phyloP scores from a whole-genome alignment of 805 yeast genomes.

The Pichia manshurica region DNA sequence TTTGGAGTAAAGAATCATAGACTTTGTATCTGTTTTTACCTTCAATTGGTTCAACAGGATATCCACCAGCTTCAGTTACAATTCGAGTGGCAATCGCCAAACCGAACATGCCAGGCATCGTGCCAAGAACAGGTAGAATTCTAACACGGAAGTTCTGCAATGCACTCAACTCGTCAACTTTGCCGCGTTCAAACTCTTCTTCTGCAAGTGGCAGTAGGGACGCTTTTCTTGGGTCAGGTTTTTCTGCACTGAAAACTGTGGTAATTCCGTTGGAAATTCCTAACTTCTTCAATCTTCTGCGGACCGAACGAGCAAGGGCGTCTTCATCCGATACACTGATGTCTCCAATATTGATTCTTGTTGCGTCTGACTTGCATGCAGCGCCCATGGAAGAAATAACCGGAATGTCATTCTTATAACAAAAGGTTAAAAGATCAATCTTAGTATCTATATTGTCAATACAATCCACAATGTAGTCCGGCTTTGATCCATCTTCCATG shows the following conservation, averaged over 20 bases:
- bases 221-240: conserved; percentile 95
- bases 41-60: conserved; percentile 85
- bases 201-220: conserved; percentile 78
- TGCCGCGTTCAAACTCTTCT: conserved; percentile 71
- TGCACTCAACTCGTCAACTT: conserved; percentile 82
- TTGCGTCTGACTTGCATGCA: conserved; percentile 92
- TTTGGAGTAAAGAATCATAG: conserved; percentile 77
- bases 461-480: conserved; percentile 86
- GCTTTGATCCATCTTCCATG: conserved; percentile 37
- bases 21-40: conserved; percentile 83
- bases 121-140: conserved; percentile 91
- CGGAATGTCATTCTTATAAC: conserved; percentile 53
- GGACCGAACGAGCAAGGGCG: conserved; percentile 79
- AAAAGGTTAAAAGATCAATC: conserved; percentile 76
- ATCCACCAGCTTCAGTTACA: conserved; percentile 74
- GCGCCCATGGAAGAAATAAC: conserved; percentile 95
- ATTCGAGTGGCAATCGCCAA: conserved; percentile 81
- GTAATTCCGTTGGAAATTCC: conserved; percentile 77
- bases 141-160: conserved; percentile 87
- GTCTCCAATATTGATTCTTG: conserved; percentile 85
- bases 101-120: conserved; percentile 97
- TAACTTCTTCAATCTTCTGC: conserved; percentile 73
- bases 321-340: conserved; percentile 89
- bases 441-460: conserved; percentile 97
- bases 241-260: conserved; percentile 88